Evolutionary conservation across 352 stramenopile species (phyloP).

Genomic region (Elongisporangium undulatum): DNA sequence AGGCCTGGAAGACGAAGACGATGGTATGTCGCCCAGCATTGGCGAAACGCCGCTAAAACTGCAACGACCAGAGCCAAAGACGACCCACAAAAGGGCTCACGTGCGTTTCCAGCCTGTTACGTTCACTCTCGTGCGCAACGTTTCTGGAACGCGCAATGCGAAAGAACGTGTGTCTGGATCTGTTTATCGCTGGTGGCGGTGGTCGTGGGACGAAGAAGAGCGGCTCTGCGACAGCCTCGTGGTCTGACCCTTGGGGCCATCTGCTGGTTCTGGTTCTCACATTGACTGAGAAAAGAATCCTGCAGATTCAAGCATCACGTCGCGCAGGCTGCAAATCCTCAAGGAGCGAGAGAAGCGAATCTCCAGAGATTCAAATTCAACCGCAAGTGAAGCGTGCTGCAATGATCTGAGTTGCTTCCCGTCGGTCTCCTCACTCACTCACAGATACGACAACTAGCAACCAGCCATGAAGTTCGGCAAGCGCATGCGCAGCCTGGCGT

Average conservation of each 20-base stretch:
- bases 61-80: too few species aligned
- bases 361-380: not conserved
- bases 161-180: not conserved
- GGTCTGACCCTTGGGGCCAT: not conserved
- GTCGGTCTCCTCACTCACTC: not conserved
- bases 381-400: not conserved
- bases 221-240: not conserved
- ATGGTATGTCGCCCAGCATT: too few species aligned
- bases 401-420: not conserved
- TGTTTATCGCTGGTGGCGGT: not conserved
- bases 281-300: not conserved
- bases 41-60: too few species aligned
- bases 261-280: not conserved
- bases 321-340: not conserved
- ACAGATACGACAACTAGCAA: slow-evolving; percentile 1
- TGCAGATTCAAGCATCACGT: not conserved
- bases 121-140: not conserved
- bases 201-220: not conserved
- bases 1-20: too few species aligned
- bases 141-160: not conserved
- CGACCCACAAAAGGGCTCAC: too few species aligned
- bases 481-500: slow-evolving; percentile 62
- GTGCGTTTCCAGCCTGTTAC: too few species aligned
- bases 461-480: slow-evolving; percentile 80
- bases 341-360: not conserved